Evolutionary conservation across 257 asterid species (phyloP), one percentile per base, ranked within the genome.

Genomic region (Cordia subcordata): DNA sequence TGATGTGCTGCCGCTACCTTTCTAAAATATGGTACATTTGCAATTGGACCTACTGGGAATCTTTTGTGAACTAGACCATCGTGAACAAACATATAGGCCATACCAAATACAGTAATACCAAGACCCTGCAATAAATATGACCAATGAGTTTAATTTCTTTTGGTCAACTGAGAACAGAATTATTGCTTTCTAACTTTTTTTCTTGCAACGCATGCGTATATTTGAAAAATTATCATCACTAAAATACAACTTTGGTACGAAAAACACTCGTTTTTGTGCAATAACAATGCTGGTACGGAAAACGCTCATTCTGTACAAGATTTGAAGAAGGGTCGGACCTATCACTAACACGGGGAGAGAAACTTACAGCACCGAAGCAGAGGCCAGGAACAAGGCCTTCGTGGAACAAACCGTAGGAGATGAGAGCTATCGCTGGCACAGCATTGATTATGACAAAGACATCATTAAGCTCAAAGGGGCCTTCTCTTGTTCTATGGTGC

Each of bases 41-140:
- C 97, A 22, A 93, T 79, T 16, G 99, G 99, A 0, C 99, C 99
- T 52, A 93, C 99, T 0, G 99, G 83, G 68, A 93, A 93, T 62
- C 99, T 82, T 78, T 76, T 74, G 78, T 93, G 99, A 53, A 93
- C 99, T 1, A 93, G 92, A 44, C 99, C 99, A 60, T 93, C 99
- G 75, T 93, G 99, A 72, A 93, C 96, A 67, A 93, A 93, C 99
- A 93, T 93, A 82, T 93, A 93, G 5, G 99, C 96, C 68, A 93
- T 93, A 3, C 97, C 99, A 50, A 89, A 93, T 46, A 93, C 92
- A 32, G 99, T 93, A 1, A 93, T 93, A 47, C 99, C 99, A 3
- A 89, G 88, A 10, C 99, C 99, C 99, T 93, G 81, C 47, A 42
- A 42, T 8, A 42, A 42, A 27, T 6, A 27, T 27, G 35, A 27